Base-by-base conservation (phyloP, 164 flowering plant genomes). In the Aristolochia fimbriata region DNA sequence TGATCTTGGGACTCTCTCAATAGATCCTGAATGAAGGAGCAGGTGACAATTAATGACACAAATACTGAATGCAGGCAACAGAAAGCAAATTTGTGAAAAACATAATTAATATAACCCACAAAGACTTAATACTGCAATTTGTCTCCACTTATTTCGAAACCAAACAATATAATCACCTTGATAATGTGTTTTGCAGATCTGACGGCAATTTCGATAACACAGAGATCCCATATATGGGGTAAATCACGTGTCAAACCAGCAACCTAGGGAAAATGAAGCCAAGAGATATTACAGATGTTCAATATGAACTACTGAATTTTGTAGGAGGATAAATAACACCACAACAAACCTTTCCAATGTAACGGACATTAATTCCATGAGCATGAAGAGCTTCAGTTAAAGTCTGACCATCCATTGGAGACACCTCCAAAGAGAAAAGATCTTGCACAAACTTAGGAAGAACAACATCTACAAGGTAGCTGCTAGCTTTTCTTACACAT, bases 371-470 rank as follows among this genome's bases (percentile, higher is more conserved):
- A 60, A 94, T 88, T 59, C 99, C 99, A 80, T 91, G 93, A 54
- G 94, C 96, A 85, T 94, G 99, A 33, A 94, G 91, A 60, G 97
- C 96, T 73, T 94, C 99, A 65, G 96, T 91, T 61, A 94, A 72
- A 53, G 99, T 91, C 67, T 91, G 97, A 30, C 99, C 99, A 77
- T 94, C 99, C 99, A 94, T 94, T 2, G 99, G 99, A 31, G 99
- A 88, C 64, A 88, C 97, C 79, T 94, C 99, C 70, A 94, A 91
- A 0, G 94, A 70, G 77, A 88, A 83, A 72, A 94, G 94, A 81
- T 94, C 99, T 70, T 91, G 80, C 30, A 87, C 75, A 62, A 91
- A 91, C 71, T 91, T 94, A 25, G 97, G 96, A 57, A 94, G 78
- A 55, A 88, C 90, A 51, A 74, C 80, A 68, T 88, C 83, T 58